Conservation (phyloP, 2,329 filamentous ascomycete genomes). For the Exophiala phaeomuriformis region DNA sequence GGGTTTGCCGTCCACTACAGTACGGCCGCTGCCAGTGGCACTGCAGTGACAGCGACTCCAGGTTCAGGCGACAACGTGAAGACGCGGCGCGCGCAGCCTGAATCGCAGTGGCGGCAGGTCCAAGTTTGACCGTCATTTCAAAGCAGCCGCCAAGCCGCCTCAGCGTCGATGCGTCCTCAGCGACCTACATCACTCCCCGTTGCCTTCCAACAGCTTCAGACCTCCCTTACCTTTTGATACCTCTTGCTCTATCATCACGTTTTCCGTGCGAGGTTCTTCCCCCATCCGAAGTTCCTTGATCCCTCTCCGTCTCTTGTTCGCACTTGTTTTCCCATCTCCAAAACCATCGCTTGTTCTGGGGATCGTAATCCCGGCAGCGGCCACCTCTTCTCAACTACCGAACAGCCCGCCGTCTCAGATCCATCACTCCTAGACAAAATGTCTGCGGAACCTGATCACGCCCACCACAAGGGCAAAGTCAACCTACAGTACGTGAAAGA, state of each 20-base stretch:
- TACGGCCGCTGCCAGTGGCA: background rate
- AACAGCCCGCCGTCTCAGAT: slow-evolving; percentile 1
- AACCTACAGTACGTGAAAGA: slow-evolving; percentile 63
- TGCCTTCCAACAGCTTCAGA: slow-evolving; percentile 6
- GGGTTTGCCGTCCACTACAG: background rate
- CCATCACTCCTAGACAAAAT: slow-evolving; percentile 46
- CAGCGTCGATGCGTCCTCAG: slow-evolving; percentile 5
- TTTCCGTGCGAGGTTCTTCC: slow-evolving; percentile 12
- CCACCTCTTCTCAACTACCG: background rate
- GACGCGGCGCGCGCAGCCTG: slow-evolving; percentile 10
- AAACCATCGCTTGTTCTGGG: slow-evolving; percentile 1
- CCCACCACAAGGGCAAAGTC: slow-evolving; percentile 69
- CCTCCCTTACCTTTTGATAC: slow-evolving; percentile 2
- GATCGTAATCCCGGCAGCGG: slow-evolving; percentile 2
- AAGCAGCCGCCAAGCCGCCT: slow-evolving; percentile 13
- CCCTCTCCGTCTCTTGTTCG: background rate
- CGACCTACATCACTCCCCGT: slow-evolving; percentile 7
- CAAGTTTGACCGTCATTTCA: slow-evolving; percentile 11
- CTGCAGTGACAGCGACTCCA: no score
- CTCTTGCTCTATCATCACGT: slow-evolving; percentile 3
- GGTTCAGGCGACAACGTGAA: slow-evolving; percentile 17
- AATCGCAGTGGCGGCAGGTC: no score
- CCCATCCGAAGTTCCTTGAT: slow-evolving; percentile 5
- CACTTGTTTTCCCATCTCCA: background rate
- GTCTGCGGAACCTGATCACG: slow-evolving; percentile 59